A percentile compares a stretch with the other conserved stretches of the same genome.
phyloP scores from a whole-genome alignment of 1,284 basidiomycete species.

The Marasmius tenuissimus region DNA sequence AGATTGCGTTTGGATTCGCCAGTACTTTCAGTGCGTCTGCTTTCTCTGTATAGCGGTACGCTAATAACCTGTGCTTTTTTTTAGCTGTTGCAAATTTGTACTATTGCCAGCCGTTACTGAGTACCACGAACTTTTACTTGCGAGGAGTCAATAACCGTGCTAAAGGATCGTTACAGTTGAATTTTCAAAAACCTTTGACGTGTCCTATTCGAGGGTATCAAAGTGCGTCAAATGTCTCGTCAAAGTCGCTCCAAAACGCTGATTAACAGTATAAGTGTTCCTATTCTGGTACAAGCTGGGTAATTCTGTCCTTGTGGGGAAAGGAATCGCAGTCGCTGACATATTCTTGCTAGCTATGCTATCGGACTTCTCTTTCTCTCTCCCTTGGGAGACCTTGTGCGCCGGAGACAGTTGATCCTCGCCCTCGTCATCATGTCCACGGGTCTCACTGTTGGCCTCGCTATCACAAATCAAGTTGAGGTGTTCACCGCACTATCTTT shows the following conservation, averaged over 20 bases:
- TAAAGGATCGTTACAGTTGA: neutral
- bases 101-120: constrained; percentile 53
- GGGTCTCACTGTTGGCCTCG: constrained; percentile 54
- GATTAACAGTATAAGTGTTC: constrained; percentile 33
- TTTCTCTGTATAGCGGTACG: neutral
- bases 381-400: constrained; percentile 68
- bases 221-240: constrained; percentile 29
- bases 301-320: constrained; percentile 17
- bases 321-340: neutral
- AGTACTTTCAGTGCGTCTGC: constrained; percentile 44
- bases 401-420: constrained; percentile 55
- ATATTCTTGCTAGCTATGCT: constrained; percentile 42
- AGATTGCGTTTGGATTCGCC: constrained; percentile 46
- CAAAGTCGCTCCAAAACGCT: neutral
- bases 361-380: constrained; percentile 60
- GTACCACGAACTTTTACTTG: constrained; percentile 23
- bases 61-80: neutral
- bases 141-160: neutral
- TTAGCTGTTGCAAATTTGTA: constrained; percentile 47
- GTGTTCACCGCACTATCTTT: constrained; percentile 60
- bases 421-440: constrained; percentile 45
- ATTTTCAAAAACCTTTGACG: constrained; percentile 38
- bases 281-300: constrained; percentile 52
- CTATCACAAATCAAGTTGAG: constrained; percentile 45
- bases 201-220: constrained; percentile 60